Evolutionary conservation across 371 early-diverging fungal species (phyloP), one percentile per base, ranked within the genome.

Genomic region (Rhizopus delemar): DNA sequence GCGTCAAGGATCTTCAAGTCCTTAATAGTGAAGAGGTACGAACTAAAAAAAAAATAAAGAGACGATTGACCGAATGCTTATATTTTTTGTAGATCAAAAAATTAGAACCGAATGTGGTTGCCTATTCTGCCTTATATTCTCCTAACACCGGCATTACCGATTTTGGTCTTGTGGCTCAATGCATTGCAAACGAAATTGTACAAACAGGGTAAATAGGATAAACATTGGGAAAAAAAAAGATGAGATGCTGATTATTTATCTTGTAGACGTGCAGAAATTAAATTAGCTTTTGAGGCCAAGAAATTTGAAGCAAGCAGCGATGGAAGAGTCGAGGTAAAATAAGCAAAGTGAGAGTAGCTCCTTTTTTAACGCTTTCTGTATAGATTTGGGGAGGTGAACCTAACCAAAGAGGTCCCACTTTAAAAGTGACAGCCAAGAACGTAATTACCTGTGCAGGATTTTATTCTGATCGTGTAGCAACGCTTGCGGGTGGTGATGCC

Each of bases 371-470:
- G 6, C 8, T 32, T 16, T 16, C 46, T 22, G 22, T 38, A 34
- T 48, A 77, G 74, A 72, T 78, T n/a, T 64, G 60, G 43, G 79
- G 75, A 31, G 57, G 56, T 15, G 79, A 78, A 51, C 69, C 70
- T 29, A 62, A 58, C 8, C 72, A 70, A 51, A 67, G 60, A 28
- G 79, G 76, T 3, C 79, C 79, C 8, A 56, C 59, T 4, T 52
- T 75, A 6, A 59, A 74, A 35, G 74, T 79, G 0, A 54, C 59
- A 5, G 76, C 76, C 11, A 59, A 63, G 28, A 74, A 74, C 53
- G 72, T 79, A 0, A 79, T 79, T 48, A 79, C 79, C 5, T 79
- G 79, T 57, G 79, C 70, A 48, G 79, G 79, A 13, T 75, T 79
- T 36, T 75, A 75, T 54, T 64, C 79, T 5, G 79, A 79, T 55